A percentile compares a stretch with the other conserved stretches of the same genome.
These are phyloP conservation scores for Boletus calvinii DNA, from an alignment of 1,284 basidiomycete species.

Conservation along the genomic window DNA sequence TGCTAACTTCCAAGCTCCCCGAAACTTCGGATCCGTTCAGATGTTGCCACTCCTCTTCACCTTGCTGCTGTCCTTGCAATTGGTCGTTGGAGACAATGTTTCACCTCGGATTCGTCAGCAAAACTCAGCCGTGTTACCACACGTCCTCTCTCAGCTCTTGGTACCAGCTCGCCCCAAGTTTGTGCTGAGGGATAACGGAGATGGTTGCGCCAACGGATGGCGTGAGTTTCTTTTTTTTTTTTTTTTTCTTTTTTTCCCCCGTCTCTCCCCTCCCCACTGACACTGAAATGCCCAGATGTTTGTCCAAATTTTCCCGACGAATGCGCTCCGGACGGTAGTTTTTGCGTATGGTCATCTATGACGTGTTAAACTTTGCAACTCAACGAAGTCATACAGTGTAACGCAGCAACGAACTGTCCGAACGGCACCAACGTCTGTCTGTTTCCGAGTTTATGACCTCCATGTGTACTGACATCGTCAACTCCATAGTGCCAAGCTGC, in stretches of 20 bases:
- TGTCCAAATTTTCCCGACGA: slow-evolving; percentile 23
- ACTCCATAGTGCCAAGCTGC: slow-evolving; percentile 7
- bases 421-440: slow-evolving; percentile 20
- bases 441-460: not conserved
- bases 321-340: slow-evolving; percentile 23
- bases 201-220: slow-evolving; percentile 18
- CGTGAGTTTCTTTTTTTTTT: slow-evolving; percentile 21
- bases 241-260: no score
- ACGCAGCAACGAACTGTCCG: slow-evolving; percentile 11
- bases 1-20: no score
- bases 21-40: not conserved
- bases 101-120: slow-evolving; percentile 1
- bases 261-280: not conserved
- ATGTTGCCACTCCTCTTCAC: slow-evolving; percentile 7
- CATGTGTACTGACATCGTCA: slow-evolving; percentile 1
- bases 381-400: slow-evolving; percentile 18
- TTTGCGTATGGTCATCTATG: slow-evolving; percentile 18
- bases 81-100: slow-evolving; percentile 4
- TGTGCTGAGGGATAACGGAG: slow-evolving; percentile 6
- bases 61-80: slow-evolving; percentile 7
- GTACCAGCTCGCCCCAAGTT: slow-evolving; percentile 12
- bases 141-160: slow-evolving; percentile 20
- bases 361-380: not conserved
- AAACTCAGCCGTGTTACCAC: not conserved
- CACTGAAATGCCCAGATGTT: slow-evolving; percentile 6